These are phyloP conservation scores for Aspergillus intermedius DNA, from an alignment of 2,329 filamentous ascomycete species.

Conservation along the genomic window DNA sequence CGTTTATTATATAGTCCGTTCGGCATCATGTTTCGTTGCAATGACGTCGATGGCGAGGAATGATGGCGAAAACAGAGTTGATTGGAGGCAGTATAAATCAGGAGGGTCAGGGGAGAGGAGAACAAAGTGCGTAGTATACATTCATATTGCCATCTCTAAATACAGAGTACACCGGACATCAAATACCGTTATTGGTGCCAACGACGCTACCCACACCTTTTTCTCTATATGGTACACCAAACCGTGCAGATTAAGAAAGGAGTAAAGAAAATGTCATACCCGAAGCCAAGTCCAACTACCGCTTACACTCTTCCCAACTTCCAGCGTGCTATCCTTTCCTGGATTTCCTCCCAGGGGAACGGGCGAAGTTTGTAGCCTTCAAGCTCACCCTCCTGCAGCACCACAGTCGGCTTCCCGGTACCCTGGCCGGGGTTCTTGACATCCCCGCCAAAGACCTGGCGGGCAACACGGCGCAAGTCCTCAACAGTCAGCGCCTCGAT, in stretches of 20 bases:
- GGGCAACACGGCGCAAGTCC: constrained; percentile 77
- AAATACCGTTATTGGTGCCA: too few relatives aligned
- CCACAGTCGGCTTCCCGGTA: constrained; percentile 85
- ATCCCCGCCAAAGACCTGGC: constrained; percentile 67
- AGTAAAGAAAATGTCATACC: background rate
- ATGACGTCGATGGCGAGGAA: background rate
- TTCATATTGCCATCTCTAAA: too few relatives aligned
- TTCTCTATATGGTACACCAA: background rate
- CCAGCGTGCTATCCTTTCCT: constrained; percentile 78
- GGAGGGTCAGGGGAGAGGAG: background rate
- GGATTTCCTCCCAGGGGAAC: constrained; percentile 81
- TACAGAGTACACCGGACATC: too few relatives aligned
- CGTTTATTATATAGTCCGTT: too few relatives aligned
- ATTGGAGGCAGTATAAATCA: too few relatives aligned
- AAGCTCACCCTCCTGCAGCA: constrained; percentile 82
- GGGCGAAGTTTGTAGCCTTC: constrained; percentile 61
- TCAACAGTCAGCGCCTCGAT: constrained; percentile 75
- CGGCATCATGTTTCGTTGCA: background rate
- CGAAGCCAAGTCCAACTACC: background rate
- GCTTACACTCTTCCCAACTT: constrained; percentile 61
- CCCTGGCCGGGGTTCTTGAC: constrained; percentile 70
- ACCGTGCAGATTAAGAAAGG: background rate
- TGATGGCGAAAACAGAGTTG: background rate
- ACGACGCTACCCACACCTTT: background rate
- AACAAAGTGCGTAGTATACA: background rate